phyloP scores from a whole-genome alignment of 305 asterid genomes.

The Fraxinus nigra region DNA sequence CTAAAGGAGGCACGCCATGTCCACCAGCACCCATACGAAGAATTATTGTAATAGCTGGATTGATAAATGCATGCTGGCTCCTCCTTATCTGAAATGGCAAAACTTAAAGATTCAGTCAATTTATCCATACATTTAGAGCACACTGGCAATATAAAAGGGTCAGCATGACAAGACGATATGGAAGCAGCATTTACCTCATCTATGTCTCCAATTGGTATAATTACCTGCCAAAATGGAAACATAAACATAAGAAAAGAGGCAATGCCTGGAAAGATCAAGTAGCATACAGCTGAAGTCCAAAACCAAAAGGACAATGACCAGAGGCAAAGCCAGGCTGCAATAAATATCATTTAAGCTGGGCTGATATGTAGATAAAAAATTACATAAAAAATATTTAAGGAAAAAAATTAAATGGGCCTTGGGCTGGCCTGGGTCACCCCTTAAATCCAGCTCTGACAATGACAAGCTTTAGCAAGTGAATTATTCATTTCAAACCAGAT shows the following conservation, averaged over 20 bases:
- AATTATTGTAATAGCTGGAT: slow-evolving; percentile 90
- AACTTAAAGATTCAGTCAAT: slow-evolving; percentile 19
- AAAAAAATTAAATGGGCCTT: not conserved
- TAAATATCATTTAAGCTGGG: not conserved
- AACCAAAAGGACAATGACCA: slow-evolving; percentile 15
- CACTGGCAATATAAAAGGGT: slow-evolving; percentile 8
- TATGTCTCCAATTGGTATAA: slow-evolving; percentile 82
- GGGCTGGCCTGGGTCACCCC: not conserved
- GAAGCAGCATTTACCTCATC: slow-evolving; percentile 67
- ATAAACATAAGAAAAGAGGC: slow-evolving; percentile 24
- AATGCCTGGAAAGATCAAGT: slow-evolving; percentile 13
- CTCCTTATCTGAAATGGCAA: slow-evolving; percentile 62
- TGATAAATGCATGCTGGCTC: slow-evolving; percentile 91
- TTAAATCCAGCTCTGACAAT: not conserved
- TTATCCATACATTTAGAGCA: slow-evolving; percentile 24
- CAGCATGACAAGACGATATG: slow-evolving; percentile 19
- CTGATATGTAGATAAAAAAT: not conserved
- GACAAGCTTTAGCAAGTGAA: not conserved
- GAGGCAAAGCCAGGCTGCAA: not conserved
- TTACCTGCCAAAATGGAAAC: slow-evolving; percentile 57
- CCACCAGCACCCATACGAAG: slow-evolving; percentile 99
- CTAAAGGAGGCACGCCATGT: slow-evolving; percentile 98
- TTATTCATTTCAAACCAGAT: not conserved
- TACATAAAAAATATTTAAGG: not conserved
- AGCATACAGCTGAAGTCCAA: not conserved